phyloP scores from a whole-genome alignment of 2,329 filamentous ascomycete species.

The Talaromyces atroroseus region DNA sequence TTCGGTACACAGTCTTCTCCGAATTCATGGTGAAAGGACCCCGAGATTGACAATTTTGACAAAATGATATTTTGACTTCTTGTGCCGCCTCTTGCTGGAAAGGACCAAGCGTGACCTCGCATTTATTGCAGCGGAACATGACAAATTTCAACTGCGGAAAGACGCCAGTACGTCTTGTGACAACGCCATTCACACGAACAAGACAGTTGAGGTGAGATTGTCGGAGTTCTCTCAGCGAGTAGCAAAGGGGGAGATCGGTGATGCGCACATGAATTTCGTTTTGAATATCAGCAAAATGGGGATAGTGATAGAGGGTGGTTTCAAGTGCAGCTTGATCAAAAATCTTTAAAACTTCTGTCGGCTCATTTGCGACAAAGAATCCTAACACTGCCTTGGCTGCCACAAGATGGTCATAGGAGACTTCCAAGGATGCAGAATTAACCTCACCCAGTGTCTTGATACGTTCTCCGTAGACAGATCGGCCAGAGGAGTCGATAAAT shows the following conservation, averaged over 20 bases:
- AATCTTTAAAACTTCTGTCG: constrained; percentile 88
- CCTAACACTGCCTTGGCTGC: constrained; percentile 88
- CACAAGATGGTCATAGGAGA: constrained; percentile 89
- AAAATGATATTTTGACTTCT: constrained; percentile 94
- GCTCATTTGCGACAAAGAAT: constrained; percentile 93
- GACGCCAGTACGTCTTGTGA: constrained; percentile 87
- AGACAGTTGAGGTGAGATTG: constrained; percentile 95
- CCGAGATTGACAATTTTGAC: constrained; percentile 90
- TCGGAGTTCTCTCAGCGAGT: constrained; percentile 88
- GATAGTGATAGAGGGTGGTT: constrained; percentile 90
- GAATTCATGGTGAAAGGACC: constrained; percentile 95
- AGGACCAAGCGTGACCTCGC: constrained; percentile 81
- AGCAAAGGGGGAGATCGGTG: constrained; percentile 87
- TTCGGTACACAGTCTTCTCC: constrained; percentile 96
- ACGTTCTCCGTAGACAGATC: constrained; percentile 89
- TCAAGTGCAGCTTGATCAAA: constrained; percentile 98
- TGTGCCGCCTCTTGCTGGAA: constrained; percentile 97
- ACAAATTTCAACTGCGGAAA: constrained; percentile 98
- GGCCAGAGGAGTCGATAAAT: constrained; percentile 82
- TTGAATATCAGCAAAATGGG: constrained; percentile 95
- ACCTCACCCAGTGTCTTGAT: constrained; percentile 94
- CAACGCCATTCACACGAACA: constrained; percentile 88
- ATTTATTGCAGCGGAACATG: constrained; percentile 96
- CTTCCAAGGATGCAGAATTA: constrained; percentile 92
- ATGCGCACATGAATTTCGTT: constrained; percentile 97